Percentiles rank a stretch among this genome's conserved stretches.
Evolutionary conservation across 495 filamentous ascomycete species (phyloP).

Genomic region (Hamigera avellanea): DNA sequence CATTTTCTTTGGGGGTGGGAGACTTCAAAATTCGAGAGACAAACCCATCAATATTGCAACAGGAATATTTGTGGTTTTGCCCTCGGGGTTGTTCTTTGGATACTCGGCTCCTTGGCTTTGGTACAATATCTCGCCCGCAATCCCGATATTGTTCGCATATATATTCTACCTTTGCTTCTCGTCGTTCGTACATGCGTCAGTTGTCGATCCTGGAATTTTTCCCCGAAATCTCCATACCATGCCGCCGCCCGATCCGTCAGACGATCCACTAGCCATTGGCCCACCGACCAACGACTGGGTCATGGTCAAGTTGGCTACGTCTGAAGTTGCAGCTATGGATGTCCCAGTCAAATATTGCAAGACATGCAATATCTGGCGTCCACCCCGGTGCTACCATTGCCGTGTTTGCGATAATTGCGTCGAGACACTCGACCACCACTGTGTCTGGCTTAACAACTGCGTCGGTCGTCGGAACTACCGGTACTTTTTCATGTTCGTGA

Average conservation of each 20-base stretch:
- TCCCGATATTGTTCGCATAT: slow-evolving; percentile 86
- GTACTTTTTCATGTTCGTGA: slow-evolving; percentile 89
- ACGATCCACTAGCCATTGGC: slow-evolving; percentile 68
- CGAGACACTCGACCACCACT: slow-evolving; percentile 97
- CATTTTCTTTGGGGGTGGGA: slow-evolving; percentile 72
- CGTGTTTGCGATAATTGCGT: slow-evolving; percentile 94
- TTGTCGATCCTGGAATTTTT: slow-evolving; percentile 82
- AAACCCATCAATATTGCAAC: slow-evolving; percentile 89
- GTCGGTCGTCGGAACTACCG: slow-evolving; percentile 96
- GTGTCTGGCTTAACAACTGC: slow-evolving; percentile 98
- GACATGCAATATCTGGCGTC: slow-evolving; percentile 92
- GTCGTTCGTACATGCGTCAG: slow-evolving; percentile 85
- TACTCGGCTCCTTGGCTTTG: slow-evolving; percentile 88
- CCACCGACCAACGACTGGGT: slow-evolving; percentile 87
- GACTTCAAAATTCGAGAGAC: slow-evolving; percentile 78
- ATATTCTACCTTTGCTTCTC: slow-evolving; percentile 81
- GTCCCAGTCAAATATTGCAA: slow-evolving; percentile 97
- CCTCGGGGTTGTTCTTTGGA: slow-evolving; percentile 68
- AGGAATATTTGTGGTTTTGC: slow-evolving; percentile 63
- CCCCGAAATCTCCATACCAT: slow-evolving; percentile 72
- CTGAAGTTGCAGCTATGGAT: slow-evolving; percentile 74
- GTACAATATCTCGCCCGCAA: slow-evolving; percentile 80
- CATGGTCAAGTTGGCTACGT: slow-evolving; percentile 67
- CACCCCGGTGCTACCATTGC: slow-evolving; percentile 90
- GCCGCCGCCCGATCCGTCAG: slow-evolving; percentile 40